Conservation (phyloP, 83 land plant genomes). For the Larix sibirica region DNA sequence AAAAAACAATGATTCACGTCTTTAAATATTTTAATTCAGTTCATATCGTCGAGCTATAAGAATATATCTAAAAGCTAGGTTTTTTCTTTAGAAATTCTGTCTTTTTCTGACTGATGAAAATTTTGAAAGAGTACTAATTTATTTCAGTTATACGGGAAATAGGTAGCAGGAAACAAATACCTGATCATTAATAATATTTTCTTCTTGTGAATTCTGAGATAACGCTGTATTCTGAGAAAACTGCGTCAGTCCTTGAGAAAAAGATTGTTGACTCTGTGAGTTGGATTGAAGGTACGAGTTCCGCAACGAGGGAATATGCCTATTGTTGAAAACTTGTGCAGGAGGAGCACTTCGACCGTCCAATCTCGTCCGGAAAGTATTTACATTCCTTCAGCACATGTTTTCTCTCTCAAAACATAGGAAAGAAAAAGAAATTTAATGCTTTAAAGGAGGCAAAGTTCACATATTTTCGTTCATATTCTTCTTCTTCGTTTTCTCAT, state of each 20-base stretch:
- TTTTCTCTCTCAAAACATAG: too few species aligned
- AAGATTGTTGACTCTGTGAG: conserved; percentile 13
- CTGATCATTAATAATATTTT: conserved; percentile 1
- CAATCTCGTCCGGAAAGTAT: conserved; percentile 11
- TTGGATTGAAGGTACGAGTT: neutral
- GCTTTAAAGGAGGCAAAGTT: too few species aligned
- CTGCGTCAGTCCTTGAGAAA: neutral
- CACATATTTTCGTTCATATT: too few species aligned
- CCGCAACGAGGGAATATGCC: neutral
- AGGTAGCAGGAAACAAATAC: neutral
- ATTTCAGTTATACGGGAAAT: neutral
- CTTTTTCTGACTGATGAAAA: too few species aligned
- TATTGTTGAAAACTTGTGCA: conserved; percentile 12
- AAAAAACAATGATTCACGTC: too few species aligned
- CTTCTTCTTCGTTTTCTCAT: too few species aligned
- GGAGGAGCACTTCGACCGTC: conserved; percentile 1
- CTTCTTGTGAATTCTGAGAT: conserved; percentile 12
- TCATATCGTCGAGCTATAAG: too few species aligned
- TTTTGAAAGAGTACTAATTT: neutral
- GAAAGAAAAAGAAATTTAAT: too few species aligned
- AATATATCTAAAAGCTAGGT: too few species aligned
- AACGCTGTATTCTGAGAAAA: neutral
- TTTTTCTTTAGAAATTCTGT: too few species aligned
- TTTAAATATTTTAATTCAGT: too few species aligned
- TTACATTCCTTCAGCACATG: neutral